Conservation (phyloP, 768 basidiomycete genomes). For the Trametes meyenii region DNA sequence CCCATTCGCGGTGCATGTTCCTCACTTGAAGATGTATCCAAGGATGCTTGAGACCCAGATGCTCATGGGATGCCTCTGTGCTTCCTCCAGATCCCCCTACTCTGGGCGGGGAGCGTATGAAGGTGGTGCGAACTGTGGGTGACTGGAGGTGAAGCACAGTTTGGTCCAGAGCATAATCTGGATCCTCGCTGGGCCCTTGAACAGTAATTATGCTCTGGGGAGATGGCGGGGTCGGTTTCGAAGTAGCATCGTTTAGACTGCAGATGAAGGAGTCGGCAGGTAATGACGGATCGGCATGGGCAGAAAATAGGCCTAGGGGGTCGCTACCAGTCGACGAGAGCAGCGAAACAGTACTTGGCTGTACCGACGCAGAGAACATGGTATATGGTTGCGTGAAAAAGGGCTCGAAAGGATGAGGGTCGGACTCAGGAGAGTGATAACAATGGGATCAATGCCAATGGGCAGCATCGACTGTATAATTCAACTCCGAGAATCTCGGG, state of each 20-base stretch:
- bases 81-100: not conserved
- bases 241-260: conserved; percentile 61
- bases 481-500: not conserved
- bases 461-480: not conserved
- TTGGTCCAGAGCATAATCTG: conserved; percentile 51
- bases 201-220: conserved; percentile 49
- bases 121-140: conserved; percentile 69
- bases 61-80: conserved; percentile 21
- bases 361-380: conserved; percentile 35
- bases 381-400: not conserved
- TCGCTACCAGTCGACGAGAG: conserved; percentile 75
- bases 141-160: conserved; percentile 82
- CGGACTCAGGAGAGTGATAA: not conserved
- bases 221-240: conserved; percentile 46
- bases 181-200: conserved; percentile 21
- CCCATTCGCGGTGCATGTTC: conserved; percentile 67
- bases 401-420: not conserved
- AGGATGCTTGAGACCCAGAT: conserved; percentile 64
- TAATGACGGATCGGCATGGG: conserved; percentile 49
- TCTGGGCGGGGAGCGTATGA: conserved; percentile 60
- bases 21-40: conserved; percentile 81
- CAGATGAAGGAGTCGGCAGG: conserved; percentile 67
- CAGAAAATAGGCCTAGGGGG: conserved; percentile 59
- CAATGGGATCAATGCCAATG: not conserved
- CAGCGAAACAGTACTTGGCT: conserved; percentile 66